phyloP scores from a whole-genome alignment of 768 basidiomycete species.

The Lactarius akahatsu region DNA sequence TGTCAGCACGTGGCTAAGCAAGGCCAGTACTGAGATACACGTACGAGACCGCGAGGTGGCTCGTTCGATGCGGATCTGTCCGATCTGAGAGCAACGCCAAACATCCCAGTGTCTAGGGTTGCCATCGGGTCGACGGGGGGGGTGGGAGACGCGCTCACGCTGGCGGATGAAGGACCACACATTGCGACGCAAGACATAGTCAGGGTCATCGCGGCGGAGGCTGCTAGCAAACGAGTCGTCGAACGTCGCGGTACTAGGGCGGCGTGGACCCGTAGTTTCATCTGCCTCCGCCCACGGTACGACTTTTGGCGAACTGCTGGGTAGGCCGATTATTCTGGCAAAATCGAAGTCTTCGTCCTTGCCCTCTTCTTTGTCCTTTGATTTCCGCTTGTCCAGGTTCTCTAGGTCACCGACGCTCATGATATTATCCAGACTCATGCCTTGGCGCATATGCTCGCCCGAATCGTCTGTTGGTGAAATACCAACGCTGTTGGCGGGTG shows the following conservation, averaged over 20 bases:
- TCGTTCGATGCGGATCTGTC: conserved; percentile 33
- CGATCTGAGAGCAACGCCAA: conserved; percentile 38
- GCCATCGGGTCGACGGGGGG: conserved; percentile 20
- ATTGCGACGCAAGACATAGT: conserved; percentile 7
- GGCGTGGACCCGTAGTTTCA: conserved; percentile 12
- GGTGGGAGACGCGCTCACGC: background rate
- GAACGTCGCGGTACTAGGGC: conserved; percentile 12
- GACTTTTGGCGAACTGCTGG: background rate
- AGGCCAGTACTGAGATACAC: background rate
- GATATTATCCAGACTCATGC: too few relatives aligned
- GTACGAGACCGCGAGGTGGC: conserved; percentile 22
- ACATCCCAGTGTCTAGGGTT: conserved; percentile 20
- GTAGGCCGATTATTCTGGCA: background rate
- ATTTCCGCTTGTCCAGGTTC: too few relatives aligned
- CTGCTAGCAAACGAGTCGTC: too few relatives aligned
- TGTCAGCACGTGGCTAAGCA: background rate
- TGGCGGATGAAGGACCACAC: conserved; percentile 22
- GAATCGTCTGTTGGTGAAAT: too few relatives aligned
- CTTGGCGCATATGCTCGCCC: too few relatives aligned
- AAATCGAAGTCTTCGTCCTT: too few relatives aligned
- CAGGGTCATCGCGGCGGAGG: too few relatives aligned
- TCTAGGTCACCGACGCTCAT: too few relatives aligned
- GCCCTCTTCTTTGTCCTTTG: too few relatives aligned
- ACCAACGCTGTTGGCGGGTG: too few relatives aligned
- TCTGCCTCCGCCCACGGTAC: conserved; percentile 18